phyloP scores from a whole-genome alignment of 1,284 basidiomycete genomes.

The Cutaneotrichosporon curvatum region DNA sequence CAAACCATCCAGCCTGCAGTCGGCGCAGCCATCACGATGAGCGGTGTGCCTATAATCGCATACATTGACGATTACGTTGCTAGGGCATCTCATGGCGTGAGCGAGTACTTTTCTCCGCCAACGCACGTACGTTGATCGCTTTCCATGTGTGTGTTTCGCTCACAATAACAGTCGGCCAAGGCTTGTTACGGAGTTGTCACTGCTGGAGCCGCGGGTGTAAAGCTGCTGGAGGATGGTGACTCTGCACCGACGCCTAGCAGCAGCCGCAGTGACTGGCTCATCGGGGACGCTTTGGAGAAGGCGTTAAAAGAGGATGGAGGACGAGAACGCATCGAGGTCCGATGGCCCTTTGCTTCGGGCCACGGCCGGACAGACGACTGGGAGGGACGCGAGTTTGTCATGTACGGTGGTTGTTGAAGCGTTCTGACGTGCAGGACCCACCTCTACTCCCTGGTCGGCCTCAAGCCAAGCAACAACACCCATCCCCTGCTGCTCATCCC shows the following conservation, averaged over 20 bases:
- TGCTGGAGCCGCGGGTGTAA: not conserved
- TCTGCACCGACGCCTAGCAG: not conserved
- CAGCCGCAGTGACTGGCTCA: conserved; percentile 66
- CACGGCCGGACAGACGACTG: conserved; percentile 61
- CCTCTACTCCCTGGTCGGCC: conserved; percentile 65
- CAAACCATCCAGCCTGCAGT: too few relatives aligned
- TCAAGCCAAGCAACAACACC: conserved; percentile 73
- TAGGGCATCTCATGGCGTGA: conserved; percentile 29
- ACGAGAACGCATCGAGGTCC: conserved; percentile 62
- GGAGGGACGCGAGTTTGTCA: conserved; percentile 83
- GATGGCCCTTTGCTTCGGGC: conserved; percentile 76
- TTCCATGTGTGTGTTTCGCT: not conserved
- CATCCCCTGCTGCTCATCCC: conserved; percentile 40
- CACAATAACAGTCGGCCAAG: conserved; percentile 17
- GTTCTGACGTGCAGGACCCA: conserved; percentile 59
- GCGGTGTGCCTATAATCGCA: conserved; percentile 25
- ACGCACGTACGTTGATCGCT: conserved; percentile 21
- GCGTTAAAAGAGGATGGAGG: conserved; percentile 56
- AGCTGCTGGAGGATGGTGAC: conserved; percentile 5
- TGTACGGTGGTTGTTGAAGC: conserved; percentile 53
- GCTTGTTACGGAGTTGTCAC: conserved; percentile 32
- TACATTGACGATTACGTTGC: conserved; percentile 36
- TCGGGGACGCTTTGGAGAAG: conserved; percentile 72
- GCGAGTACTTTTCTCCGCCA: conserved; percentile 31
- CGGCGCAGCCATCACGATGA: conserved; percentile 1